phyloP scores from a whole-genome alignment of 2,329 filamentous ascomycete species.

The Claviceps quebecensis region DNA sequence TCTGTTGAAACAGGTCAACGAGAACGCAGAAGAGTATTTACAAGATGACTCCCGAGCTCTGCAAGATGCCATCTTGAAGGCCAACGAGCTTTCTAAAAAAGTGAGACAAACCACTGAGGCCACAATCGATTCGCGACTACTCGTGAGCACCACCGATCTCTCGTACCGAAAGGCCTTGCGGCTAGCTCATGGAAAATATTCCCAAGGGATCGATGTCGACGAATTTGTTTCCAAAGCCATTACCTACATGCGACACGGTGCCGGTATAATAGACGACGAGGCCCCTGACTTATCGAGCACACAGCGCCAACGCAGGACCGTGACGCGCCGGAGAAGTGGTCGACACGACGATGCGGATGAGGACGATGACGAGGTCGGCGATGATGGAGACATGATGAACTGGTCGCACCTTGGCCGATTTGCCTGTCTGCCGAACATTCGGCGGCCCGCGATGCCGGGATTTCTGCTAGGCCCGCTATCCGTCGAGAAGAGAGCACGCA shows the following conservation, averaged over 20 bases:
- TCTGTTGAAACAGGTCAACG: constrained; percentile 43
- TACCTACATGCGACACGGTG: constrained; percentile 64
- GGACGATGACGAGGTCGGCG: constrained; percentile 46
- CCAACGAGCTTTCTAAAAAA: constrained; percentile 49
- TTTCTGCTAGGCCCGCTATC: constrained; percentile 84
- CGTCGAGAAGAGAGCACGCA: constrained; percentile 69
- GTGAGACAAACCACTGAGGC: constrained; percentile 86
- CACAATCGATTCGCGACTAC: constrained; percentile 73
- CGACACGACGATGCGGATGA: constrained; percentile 39
- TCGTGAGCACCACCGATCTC: constrained; percentile 69
- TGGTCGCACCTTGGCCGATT: constrained; percentile 74
- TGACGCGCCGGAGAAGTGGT: constrained; percentile 15
- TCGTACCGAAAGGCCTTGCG: constrained; percentile 65
- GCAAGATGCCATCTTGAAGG: constrained; percentile 48
- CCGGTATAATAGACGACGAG: constrained; percentile 37
- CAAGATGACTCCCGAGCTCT: constrained; percentile 51
- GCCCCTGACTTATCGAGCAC: constrained; percentile 36
- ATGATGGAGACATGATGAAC: constrained; percentile 65
- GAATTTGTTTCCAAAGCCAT: constrained; percentile 88
- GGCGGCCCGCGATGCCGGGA: constrained; percentile 62
- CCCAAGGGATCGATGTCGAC: constrained; percentile 71
- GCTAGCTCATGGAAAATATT: constrained; percentile 57
- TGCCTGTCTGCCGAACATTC: constrained; percentile 59
- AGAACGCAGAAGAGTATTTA: constrained; percentile 62
- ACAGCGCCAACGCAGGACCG: constrained; percentile 29